Evolutionary conservation across 2,329 filamentous ascomycete species (phyloP).

Genomic region (Drechslerella coelobrocha): DNA sequence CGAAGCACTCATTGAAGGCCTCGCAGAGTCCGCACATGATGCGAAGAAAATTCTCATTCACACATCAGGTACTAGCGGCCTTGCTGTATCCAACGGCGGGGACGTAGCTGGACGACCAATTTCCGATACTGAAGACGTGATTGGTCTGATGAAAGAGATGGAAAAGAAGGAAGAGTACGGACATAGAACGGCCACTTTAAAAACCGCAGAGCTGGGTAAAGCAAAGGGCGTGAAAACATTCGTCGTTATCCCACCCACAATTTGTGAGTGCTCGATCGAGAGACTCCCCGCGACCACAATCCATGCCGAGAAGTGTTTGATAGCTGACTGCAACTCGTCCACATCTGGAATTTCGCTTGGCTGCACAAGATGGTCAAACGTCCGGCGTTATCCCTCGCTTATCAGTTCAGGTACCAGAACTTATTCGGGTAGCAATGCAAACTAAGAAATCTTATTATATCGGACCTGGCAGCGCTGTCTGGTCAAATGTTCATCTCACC

Average conservation of each 20-base stretch:
- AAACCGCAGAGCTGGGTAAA: conserved; percentile 16
- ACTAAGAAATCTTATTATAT: conserved; percentile 27
- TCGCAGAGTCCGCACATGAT: conserved; percentile 11
- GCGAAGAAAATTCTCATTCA: conserved; percentile 40
- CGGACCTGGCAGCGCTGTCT: conserved; percentile 24
- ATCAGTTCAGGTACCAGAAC: conserved; percentile 29
- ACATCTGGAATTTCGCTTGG: background rate
- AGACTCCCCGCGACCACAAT: no score
- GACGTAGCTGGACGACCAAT: conserved; percentile 25
- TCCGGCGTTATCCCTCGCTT: conserved; percentile 29
- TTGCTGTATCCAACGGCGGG: conserved; percentile 24
- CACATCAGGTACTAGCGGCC: conserved; percentile 36
- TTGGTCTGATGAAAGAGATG: conserved; percentile 30
- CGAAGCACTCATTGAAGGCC: conserved; percentile 22
- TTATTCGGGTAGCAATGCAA: conserved; percentile 31
- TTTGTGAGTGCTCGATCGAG: conserved; percentile 29
- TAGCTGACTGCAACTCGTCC: background rate
- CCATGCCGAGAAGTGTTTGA: no score
- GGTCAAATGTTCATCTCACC: conserved; percentile 38
- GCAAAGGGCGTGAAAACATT: conserved; percentile 22
- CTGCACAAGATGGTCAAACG: conserved; percentile 19
- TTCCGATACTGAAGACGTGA: conserved; percentile 20
- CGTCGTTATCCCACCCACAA: conserved; percentile 30
- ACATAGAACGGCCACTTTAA: conserved; percentile 28
- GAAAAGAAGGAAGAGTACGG: conserved; percentile 30